Evolutionary conservation across 208 protist species (phyloP), one percentile per base, ranked within the genome.

Genomic region (Wallacemonas collosoma): DNA sequence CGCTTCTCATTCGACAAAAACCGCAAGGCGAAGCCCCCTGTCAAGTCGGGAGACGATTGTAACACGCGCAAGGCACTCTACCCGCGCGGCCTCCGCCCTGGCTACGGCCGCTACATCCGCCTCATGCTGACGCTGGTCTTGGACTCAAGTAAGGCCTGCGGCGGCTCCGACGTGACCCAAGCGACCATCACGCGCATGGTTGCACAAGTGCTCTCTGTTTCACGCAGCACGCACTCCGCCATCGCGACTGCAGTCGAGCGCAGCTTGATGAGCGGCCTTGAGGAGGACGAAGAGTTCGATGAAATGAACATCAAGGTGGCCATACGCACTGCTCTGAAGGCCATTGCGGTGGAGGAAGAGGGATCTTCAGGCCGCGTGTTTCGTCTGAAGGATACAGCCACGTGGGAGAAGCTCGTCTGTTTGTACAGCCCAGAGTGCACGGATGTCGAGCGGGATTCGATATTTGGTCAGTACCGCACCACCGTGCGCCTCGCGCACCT

Each of bases 91-190:
- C 26, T 53, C 40, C 60, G 60, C 43, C 60, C 60, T 5, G 84
- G 77, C 26, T 80, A 77, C 43, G 11, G 69, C 7, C 43, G 17
- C 14, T 91, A 87, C 43, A 51, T 93, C 36, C 86, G 90, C 1
- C 81, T 90, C 55, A 68, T 93, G 57, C 63, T 95, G 26, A 95
- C 88, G 9, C 54, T 95, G 26, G 73, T 86, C 44, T 64, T 75
- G 57, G 75, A 86, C 53, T 67, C 65, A 2, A 67, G 71, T 39
- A 88, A 83, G 75, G 55, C 80, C 43, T 41, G 71, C 58, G 71
- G 76, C 48, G 38, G 66, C 39, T 41, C 63, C 2, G 74, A 76
- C 68, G 56, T 72, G 45, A 79, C 71, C 8, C 55, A 60, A 47
- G 71, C 73, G 5, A 68, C 75, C 5, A 43, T 79, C 35, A 63